Evolutionary conservation across 1,284 basidiomycete species (phyloP).

Genomic region (Ceratobasidium theobromae): DNA sequence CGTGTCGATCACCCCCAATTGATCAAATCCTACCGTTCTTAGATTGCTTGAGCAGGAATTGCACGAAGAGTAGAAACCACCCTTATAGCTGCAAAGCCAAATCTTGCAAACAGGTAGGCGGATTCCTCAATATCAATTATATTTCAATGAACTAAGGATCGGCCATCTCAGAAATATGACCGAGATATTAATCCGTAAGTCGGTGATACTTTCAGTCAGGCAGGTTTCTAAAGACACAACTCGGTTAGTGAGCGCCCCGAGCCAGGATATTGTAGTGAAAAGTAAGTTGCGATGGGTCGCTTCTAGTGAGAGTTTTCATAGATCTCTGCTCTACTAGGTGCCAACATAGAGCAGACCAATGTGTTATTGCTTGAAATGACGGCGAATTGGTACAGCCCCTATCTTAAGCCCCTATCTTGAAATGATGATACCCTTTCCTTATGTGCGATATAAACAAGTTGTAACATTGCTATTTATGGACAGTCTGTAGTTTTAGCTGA

Average conservation of each 20-base stretch:
- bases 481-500: not conserved
- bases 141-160: not conserved
- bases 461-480: not conserved
- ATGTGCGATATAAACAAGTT: too few species aligned
- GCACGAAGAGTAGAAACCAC: slow-evolving; percentile 24
- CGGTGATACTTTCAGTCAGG: too few species aligned
- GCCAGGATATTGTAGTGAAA: slow-evolving; percentile 24
- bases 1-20: too few species aligned
- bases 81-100: slow-evolving; percentile 12
- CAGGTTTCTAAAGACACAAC: too few species aligned
- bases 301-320: not conserved
- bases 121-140: not conserved
- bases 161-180: not conserved
- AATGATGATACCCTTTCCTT: too few species aligned
- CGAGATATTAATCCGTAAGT: slow-evolving; percentile 18
- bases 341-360: not conserved
- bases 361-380: slow-evolving; percentile 12
- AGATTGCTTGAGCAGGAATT: slow-evolving; percentile 19
- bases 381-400: too few species aligned
- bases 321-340: not conserved
- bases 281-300: not conserved
- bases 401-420: not conserved
- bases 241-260: slow-evolving; percentile 13
- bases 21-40: not conserved
- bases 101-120: slow-evolving; percentile 4